Base-by-base conservation (phyloP, 306 rosid genomes). In the Dicorynia guianensis region DNA sequence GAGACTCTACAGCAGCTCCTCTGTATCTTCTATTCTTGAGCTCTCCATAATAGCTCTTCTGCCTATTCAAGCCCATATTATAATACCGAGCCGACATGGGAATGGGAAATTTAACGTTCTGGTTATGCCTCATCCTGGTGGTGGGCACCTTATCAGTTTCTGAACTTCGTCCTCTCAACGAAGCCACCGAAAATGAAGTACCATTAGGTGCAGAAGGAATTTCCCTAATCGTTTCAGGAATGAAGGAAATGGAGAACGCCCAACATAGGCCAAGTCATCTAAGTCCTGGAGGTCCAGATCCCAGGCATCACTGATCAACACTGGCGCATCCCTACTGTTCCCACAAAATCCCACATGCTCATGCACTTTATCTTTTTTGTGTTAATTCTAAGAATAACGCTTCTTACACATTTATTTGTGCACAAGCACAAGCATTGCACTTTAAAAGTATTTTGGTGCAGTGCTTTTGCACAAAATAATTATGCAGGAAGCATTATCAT, bases 251-350 rank as follows among this genome's bases (percentile, higher is more conserved):
- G 17, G 25, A 67, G 43, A 20, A 48, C 4, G 5, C 15, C 11
- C 48, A 46, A 36, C 14, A 17, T 42, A 50, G 40, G 12, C 56
- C 19, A 0, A 49, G 33, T 69, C 81, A 71, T 11, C 39, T 69
- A 1, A 68, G 81, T 77, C 81, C 81, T 38, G 5, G 34, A n/a
- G 81, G 76, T 4, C 81, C 81, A 38, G 42, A 77, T 60, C 76
- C 81, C 0, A 68, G 38, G 15, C 81, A 77, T 49, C 76, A 77
- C 11, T 77, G 52, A 69, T 76, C 8, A 7, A 55, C 36, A 63
- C 11, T 36, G n/a, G 12, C n/a, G 25, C 5, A 11, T 14, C 52
- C 4, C 10, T 7, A 53, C 8, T 53, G 11, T 53, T 8, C 11
- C 8, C 25, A 14, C 18, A 9, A 30, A 8, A 39, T 74, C 61